phyloP scores from a whole-genome alignment of 768 basidiomycete genomes.

The Hemileccinum impolitum region DNA sequence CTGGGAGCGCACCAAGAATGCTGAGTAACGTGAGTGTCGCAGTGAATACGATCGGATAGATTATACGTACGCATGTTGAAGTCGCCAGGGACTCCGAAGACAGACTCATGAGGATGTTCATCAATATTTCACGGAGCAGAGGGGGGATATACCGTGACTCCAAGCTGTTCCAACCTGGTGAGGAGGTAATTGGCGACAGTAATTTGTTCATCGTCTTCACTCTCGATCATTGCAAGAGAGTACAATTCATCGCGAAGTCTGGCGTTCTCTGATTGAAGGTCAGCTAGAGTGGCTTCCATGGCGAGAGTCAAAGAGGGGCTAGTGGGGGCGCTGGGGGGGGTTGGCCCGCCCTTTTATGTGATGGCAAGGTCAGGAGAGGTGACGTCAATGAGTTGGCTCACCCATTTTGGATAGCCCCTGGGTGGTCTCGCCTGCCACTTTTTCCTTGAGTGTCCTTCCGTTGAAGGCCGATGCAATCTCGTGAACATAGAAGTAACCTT shows the following conservation, averaged over 20 bases:
- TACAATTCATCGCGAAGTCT: constrained; percentile 47
- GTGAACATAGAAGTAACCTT: too few relatives aligned
- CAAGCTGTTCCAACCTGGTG: constrained; percentile 58
- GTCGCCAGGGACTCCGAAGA: constrained; percentile 86
- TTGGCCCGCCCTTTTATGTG: too few relatives aligned
- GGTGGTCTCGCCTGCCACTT: too few relatives aligned
- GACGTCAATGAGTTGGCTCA: too few relatives aligned
- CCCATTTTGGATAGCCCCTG: too few relatives aligned
- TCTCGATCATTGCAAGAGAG: constrained; percentile 30
- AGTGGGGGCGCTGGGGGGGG: too few relatives aligned
- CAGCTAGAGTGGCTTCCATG: constrained; percentile 15
- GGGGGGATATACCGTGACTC: constrained; percentile 47
- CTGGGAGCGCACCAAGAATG: constrained; percentile 25
- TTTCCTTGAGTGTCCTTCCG: too few relatives aligned
- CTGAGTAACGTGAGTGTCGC: constrained; percentile 12
- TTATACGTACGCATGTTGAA: constrained; percentile 60
- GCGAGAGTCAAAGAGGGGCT: constrained; percentile 1
- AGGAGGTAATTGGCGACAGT: constrained; percentile 60
- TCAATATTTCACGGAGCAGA: not conserved
- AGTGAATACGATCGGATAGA: not conserved
- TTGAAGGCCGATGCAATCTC: too few relatives aligned
- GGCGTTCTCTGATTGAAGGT: constrained; percentile 43
- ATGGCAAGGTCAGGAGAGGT: too few relatives aligned
- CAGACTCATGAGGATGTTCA: constrained; percentile 41
- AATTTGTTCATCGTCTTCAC: constrained; percentile 41